phyloP scores from a whole-genome alignment of 2,329 filamentous ascomycete species.

The Chaetomium sp. region DNA sequence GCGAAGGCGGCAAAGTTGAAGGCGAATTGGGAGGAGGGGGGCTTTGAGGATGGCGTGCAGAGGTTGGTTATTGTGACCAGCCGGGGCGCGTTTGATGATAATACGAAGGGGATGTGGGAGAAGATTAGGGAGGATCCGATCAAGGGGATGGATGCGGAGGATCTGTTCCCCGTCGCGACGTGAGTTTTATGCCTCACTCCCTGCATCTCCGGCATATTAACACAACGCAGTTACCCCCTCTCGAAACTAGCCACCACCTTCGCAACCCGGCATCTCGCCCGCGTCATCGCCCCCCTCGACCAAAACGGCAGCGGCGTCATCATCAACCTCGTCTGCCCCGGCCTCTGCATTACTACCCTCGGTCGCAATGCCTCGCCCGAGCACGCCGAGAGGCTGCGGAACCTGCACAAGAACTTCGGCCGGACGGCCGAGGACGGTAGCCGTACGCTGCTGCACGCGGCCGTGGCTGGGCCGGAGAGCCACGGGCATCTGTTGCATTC shows the following conservation, averaged over 20 bases:
- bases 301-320: slow-evolving; percentile 25
- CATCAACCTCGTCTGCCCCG: slow-evolving; percentile 28
- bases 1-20: no score
- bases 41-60: neutral
- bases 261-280: slow-evolving; percentile 25
- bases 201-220: no score
- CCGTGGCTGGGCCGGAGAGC: slow-evolving; percentile 28
- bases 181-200: neutral
- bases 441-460: slow-evolving; percentile 27
- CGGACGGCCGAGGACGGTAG: slow-evolving; percentile 41
- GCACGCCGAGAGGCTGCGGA: neutral
- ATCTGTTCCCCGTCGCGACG: neutral
- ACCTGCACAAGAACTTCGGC: slow-evolving; percentile 28
- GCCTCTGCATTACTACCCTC: slow-evolving; percentile 20
- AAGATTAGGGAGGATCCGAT: slow-evolving; percentile 13
- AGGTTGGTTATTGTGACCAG: slow-evolving; percentile 21
- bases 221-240: slow-evolving; percentile 7
- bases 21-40: no score
- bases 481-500: slow-evolving; percentile 31
- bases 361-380: slow-evolving; percentile 1
- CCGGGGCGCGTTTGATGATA: slow-evolving; percentile 10
- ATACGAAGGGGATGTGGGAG: slow-evolving; percentile 8
- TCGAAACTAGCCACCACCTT: slow-evolving; percentile 15
- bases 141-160: slow-evolving; percentile 6
- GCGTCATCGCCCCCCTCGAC: slow-evolving; percentile 20